Percentiles rank a stretch among this genome's conserved stretches.
Evolutionary conservation across 2,329 filamentous ascomycete genomes (phyloP).

Genomic region (Trichoderma sp.): DNA sequence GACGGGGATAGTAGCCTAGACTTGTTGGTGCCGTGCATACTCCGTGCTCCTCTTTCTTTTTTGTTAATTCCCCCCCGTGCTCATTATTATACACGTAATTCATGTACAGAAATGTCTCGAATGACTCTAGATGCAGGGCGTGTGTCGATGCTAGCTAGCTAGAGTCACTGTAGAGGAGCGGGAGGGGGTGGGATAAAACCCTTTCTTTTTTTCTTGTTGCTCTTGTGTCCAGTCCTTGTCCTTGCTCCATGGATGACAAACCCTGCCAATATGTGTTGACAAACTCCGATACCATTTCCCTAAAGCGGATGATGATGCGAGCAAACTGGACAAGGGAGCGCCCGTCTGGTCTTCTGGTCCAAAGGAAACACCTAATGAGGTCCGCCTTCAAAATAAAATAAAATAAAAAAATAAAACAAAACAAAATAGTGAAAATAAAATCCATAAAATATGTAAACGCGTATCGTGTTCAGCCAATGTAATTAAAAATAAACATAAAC

Average conservation of each 20-base stretch:
- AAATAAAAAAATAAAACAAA: background rate
- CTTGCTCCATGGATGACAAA: conserved; percentile 4
- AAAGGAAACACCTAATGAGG: background rate
- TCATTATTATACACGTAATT: background rate
- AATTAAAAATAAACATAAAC: background rate
- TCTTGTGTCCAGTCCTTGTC: background rate
- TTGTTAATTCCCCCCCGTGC: too few relatives aligned
- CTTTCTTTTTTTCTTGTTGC: background rate
- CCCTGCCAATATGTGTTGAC: conserved; percentile 4
- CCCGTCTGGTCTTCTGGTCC: background rate
- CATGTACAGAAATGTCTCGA: background rate
- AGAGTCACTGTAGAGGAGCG: background rate
- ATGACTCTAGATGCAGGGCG: background rate
- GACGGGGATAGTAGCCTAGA: background rate
- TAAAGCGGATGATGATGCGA: background rate
- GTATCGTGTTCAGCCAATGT: background rate
- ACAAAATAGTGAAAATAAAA: background rate
- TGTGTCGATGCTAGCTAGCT: background rate
- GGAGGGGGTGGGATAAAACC: background rate
- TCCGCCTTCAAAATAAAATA: background rate
- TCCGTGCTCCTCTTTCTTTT: background rate
- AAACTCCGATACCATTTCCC: conserved; percentile 13
- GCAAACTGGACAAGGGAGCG: background rate
- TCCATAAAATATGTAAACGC: background rate
- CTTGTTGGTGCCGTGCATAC: background rate